phyloP scores from a whole-genome alignment of 23 red algal genomes.

The Cyanidium caldarium region DNA sequence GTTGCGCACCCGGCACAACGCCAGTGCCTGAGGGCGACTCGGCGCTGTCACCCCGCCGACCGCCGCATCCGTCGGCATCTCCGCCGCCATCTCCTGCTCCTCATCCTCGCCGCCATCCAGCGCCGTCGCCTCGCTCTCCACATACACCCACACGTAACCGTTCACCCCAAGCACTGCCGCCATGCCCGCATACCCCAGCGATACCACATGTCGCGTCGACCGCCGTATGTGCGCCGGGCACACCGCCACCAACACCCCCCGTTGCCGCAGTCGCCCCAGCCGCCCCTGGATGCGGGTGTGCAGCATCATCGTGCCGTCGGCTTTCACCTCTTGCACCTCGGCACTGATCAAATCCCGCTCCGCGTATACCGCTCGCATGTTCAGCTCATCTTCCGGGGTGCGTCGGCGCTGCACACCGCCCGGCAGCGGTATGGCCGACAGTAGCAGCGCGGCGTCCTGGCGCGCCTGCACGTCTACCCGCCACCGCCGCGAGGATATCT shows the following conservation, averaged over 20 bases:
- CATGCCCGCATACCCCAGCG: slow-evolving; percentile 28
- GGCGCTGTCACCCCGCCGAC: background rate
- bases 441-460: slow-evolving; percentile 49
- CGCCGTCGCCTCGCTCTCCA: background rate
- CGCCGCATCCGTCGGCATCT: background rate
- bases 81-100: background rate
- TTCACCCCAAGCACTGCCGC: slow-evolving; percentile 74
- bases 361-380: slow-evolving; percentile 73
- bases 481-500: slow-evolving; percentile 50
- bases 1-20: slow-evolving; percentile 46
- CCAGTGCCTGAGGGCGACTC: background rate
- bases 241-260: slow-evolving; percentile 43
- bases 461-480: slow-evolving; percentile 55
- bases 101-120: background rate
- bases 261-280: slow-evolving; percentile 52
- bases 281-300: slow-evolving; percentile 31
- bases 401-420: slow-evolving; percentile 72
- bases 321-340: slow-evolving; percentile 75
- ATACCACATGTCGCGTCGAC: slow-evolving; percentile 58
- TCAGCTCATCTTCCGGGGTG: slow-evolving; percentile 78
- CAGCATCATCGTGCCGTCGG: slow-evolving; percentile 65
- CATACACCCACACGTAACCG: slow-evolving; percentile 62
- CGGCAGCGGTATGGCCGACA: slow-evolving; percentile 74
- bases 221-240: slow-evolving; percentile 57
- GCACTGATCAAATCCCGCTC: slow-evolving; percentile 78